These are phyloP conservation scores for Aspergillus chevalieri DNA, from an alignment of 2,329 filamentous ascomycete genomes.

Conservation along the genomic window DNA sequence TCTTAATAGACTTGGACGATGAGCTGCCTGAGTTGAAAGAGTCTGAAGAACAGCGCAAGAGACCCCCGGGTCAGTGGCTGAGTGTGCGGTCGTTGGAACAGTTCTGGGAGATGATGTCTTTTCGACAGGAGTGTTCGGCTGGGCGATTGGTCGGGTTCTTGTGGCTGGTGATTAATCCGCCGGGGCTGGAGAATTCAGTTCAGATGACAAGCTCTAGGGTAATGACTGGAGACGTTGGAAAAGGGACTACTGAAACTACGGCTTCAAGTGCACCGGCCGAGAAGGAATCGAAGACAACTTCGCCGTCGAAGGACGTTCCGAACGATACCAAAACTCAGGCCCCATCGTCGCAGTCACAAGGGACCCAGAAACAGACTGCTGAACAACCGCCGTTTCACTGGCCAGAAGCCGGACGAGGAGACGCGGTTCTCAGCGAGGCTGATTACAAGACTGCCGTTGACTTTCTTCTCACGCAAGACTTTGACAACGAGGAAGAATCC, in stretches of 20 bases:
- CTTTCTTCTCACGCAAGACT: slow-evolving; percentile 38
- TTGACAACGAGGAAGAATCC: slow-evolving; percentile 32
- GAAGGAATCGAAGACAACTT: background rate
- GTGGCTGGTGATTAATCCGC: slow-evolving; percentile 77
- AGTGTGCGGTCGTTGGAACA: slow-evolving; percentile 77
- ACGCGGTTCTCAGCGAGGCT: slow-evolving; percentile 32
- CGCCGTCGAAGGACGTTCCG: background rate
- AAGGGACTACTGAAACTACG: background rate
- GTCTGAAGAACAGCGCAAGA: slow-evolving; percentile 31
- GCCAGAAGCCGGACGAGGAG: slow-evolving; percentile 27
- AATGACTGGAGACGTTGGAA: slow-evolving; percentile 3
- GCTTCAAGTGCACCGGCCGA: background rate
- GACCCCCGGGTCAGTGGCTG: slow-evolving; percentile 65
- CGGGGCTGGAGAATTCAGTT: slow-evolving; percentile 36
- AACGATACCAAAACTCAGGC: background rate
- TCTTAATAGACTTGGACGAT: slow-evolving; percentile 80
- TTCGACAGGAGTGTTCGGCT: slow-evolving; percentile 88
- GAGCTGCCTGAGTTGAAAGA: slow-evolving; percentile 51
- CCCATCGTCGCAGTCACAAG: background rate
- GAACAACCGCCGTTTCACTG: slow-evolving; percentile 23
- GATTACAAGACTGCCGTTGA: slow-evolving; percentile 37
- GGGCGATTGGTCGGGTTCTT: slow-evolving; percentile 89
- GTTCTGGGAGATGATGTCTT: slow-evolving; percentile 99
- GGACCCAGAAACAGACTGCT: slow-evolving; percentile 2
- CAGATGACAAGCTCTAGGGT: slow-evolving; percentile 24